Conservation (phyloP, 169 alveolate species). For the Eimeria falciformis region DNA sequence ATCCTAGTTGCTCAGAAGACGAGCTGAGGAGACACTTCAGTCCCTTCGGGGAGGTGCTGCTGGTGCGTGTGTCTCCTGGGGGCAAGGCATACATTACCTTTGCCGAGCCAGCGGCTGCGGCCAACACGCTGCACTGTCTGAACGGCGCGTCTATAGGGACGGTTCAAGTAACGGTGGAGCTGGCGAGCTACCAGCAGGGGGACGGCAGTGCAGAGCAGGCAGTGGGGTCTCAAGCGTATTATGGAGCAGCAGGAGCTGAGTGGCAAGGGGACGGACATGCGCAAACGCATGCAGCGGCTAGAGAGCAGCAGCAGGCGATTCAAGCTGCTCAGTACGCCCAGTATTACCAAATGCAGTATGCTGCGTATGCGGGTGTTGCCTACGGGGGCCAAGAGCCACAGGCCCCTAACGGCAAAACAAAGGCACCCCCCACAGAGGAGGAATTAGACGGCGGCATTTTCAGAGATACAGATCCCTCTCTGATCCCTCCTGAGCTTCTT, state of each 20-base stretch:
- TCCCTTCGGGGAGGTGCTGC: slow-evolving; percentile 63
- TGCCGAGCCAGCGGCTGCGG: slow-evolving; percentile 72
- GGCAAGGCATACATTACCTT: slow-evolving; percentile 67
- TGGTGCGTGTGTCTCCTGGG: neutral
- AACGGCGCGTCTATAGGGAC: slow-evolving; percentile 33
- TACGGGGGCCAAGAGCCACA: slow-evolving; percentile 2
- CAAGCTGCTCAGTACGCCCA: slow-evolving; percentile 18
- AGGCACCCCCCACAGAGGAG: slow-evolving; percentile 21
- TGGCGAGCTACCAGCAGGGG: neutral
- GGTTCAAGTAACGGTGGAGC: neutral
- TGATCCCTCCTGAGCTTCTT: slow-evolving; percentile 65
- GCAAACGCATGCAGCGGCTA: neutral
- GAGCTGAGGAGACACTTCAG: slow-evolving; percentile 65
- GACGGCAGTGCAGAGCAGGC: neutral
- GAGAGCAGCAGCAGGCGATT: slow-evolving; percentile 34
- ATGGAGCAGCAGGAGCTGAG: neutral
- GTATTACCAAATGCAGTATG: slow-evolving; percentile 20
- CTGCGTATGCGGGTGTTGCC: neutral
- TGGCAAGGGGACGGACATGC: neutral
- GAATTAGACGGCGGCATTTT: slow-evolving; percentile 29
- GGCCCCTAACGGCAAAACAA: neutral
- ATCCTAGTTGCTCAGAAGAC: slow-evolving; percentile 36
- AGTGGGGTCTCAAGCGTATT: neutral
- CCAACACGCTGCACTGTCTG: slow-evolving; percentile 60
- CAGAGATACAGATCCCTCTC: slow-evolving; percentile 60